phyloP scores from a whole-genome alignment of 345 rosid species.

The Turnera subulata region DNA sequence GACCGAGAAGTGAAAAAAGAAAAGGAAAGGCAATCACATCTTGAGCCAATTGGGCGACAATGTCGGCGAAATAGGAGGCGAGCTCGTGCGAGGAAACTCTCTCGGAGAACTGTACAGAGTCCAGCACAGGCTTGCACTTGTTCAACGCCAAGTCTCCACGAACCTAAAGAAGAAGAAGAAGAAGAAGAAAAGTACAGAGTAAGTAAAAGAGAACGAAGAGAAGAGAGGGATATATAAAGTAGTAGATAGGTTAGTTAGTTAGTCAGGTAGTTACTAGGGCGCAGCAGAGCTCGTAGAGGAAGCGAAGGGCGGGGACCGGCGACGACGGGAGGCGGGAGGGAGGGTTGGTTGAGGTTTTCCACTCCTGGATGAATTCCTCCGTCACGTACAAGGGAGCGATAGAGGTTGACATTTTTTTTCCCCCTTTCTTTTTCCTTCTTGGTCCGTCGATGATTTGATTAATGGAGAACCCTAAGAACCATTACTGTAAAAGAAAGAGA shows the following conservation, averaged over 20 bases:
- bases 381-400: slow-evolving; percentile 63
- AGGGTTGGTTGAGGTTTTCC: slow-evolving; percentile 57
- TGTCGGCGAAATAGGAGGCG: slow-evolving; percentile 71
- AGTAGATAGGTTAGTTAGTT: neutral
- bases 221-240: neutral
- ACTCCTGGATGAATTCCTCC: slow-evolving; percentile 71
- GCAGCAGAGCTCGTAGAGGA: slow-evolving; percentile 91
- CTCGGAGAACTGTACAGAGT: slow-evolving; percentile 55
- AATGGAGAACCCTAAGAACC: no score
- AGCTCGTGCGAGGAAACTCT: slow-evolving; percentile 47
- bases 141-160: slow-evolving; percentile 86
- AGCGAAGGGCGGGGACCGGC: slow-evolving; percentile 78
- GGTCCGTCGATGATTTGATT: no score
- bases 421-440: neutral
- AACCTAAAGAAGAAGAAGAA: slow-evolving; percentile 39
- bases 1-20: neutral
- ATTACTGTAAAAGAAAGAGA: no score
- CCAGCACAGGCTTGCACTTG: slow-evolving; percentile 74
- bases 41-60: slow-evolving; percentile 86
- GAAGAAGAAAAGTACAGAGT: slow-evolving; percentile 6
- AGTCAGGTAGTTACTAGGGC: slow-evolving; percentile 9
- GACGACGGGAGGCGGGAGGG: slow-evolving; percentile 44
- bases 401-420: slow-evolving; percentile 26
- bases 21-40: slow-evolving; percentile 49
- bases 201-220: neutral